Base-by-base conservation (phyloP, 2,329 filamentous ascomycete species). In the Ceratocystis huliohia region DNA sequence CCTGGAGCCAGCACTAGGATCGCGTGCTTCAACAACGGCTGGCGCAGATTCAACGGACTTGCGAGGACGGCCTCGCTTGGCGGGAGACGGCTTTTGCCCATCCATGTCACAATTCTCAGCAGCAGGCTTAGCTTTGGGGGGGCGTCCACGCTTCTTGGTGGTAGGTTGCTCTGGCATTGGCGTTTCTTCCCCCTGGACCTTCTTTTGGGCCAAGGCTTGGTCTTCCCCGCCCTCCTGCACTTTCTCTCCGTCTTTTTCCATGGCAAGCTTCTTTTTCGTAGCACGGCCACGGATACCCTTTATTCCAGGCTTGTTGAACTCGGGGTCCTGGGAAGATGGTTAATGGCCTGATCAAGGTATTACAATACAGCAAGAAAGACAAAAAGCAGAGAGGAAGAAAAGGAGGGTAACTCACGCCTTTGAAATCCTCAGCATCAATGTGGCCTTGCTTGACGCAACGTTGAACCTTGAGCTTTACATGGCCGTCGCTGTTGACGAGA, bases 351-450 rank as follows among this genome's bases (percentile, higher is more conserved):
- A 33, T 70, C n/a, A 37, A 50, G 13, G 20, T 1, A 13, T 22
- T 66, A 63, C 17, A 20, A 22, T 41, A 63, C 8, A 3, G 13
- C 25, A 62, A 44, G 4, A 28, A 61, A 72, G 63, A 73, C 70
- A 50, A 67, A 66, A 15, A 61, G 57, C 56, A 5, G 25, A 1
- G 67, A 33, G 5, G 48, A 15, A 25, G 48, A 25, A 15, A 10
- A 15, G 53, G 33, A 65, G 41, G 28, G 71, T 28, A 41, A 79
- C 88, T 77, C 81, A 96, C 91, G 13, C 91, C 91, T 44, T 88
- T 93, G 85, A 91, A 96, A 71, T 96, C 93, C 64, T 89, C 87
- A 53, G 90, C 81, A 70, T 88, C 87, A 71, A 97, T 87, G 71
- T 94, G 89, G 28, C 90, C 91, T 73, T 92, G 82, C 67, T 82